Conservation (phyloP, 176 grass and related monocot species). For the Oryza nivara region DNA sequence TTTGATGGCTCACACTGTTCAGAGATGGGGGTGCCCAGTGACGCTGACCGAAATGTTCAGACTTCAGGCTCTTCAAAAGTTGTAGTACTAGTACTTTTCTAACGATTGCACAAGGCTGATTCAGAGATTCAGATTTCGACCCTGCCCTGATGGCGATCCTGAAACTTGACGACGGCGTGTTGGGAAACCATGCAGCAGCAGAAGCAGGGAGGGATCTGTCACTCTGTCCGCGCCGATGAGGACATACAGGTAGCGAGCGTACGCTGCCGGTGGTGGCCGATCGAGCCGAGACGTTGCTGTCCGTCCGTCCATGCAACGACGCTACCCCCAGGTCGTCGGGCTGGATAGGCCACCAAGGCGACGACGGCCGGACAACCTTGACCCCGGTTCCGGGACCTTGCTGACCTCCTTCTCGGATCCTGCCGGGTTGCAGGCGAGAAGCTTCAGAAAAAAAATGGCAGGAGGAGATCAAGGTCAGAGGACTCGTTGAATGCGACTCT, state of each 20-base stretch:
- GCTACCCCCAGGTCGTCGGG: not conserved
- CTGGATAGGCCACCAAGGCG: slow-evolving; percentile 8
- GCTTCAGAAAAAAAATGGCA: slow-evolving; percentile 36
- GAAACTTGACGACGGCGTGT: not conserved
- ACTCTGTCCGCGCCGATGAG: slow-evolving; percentile 5
- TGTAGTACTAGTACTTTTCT: not conserved
- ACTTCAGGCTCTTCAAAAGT: not conserved
- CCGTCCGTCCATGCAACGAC: not conserved
- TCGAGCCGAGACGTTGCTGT: not conserved
- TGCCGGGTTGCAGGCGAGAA: slow-evolving; percentile 42
- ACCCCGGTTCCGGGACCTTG: slow-evolving; percentile 33
- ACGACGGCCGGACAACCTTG: not conserved
- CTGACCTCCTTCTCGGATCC: slow-evolving; percentile 44
- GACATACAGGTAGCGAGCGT: not conserved
- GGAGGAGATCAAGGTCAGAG: not conserved
- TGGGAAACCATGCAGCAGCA: slow-evolving; percentile 19
- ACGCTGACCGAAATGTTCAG: not conserved
- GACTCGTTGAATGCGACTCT: slow-evolving; percentile 7
- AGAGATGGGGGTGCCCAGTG: not conserved
- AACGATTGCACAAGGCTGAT: not conserved
- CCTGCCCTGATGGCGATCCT: not conserved
- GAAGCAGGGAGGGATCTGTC: not conserved
- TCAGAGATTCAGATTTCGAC: not conserved
- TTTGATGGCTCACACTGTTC: slow-evolving; percentile 11
- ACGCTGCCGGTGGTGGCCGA: not conserved